Base-by-base conservation (phyloP, 2,329 filamentous ascomycete species). In the Talaromyces sp. region DNA sequence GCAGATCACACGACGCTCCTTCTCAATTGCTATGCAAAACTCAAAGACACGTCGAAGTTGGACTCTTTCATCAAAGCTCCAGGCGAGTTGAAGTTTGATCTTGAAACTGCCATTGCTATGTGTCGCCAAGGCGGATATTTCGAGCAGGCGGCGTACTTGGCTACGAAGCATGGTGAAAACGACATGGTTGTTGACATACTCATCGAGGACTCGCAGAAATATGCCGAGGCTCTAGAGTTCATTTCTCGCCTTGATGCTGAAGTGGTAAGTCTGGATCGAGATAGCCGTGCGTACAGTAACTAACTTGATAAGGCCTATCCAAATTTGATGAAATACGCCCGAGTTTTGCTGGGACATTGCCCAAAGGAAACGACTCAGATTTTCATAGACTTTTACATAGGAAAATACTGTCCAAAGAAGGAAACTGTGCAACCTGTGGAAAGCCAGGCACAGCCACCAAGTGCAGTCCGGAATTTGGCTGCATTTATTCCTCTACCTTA, bases 61-160 rank as follows among this genome's bases (percentile, higher is more conserved):
- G 93, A 99, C 70, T 89, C 89, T 26, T 99, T 99, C 66, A 99
- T 99, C 76, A 96, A 96, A 71, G 92, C 92, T 29, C 92, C 93
- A 0, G 74, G 74, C 2, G 92, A 97, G 67, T 83, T 97, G 48
- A 97, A 95, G 69, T 99, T 99, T 69, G 94, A 99, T 72, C 81
- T 97, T 2, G 94, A 99, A 66, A 99, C 94, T 1, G 94, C 94
- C 14, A 99, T 99, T 64, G 86, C 89, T 1, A 97, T 99, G 92
- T 99, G 94, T 70, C 86, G 95, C 29, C 94, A 99, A 77, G 94
- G 93, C 11, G 93, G 94, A 0, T 99, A 99, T 74, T 96, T 88
- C 68, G 92, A 97, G 62, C 95, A 99, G 78, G 94, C 94, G 14
- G 94, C 93, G 3, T 99, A 96, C 69, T 82, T 99, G 41, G 94